These are phyloP conservation scores for Fusarium nurragi DNA, from an alignment of 2,329 filamentous ascomycete species.

Conservation along the genomic window DNA sequence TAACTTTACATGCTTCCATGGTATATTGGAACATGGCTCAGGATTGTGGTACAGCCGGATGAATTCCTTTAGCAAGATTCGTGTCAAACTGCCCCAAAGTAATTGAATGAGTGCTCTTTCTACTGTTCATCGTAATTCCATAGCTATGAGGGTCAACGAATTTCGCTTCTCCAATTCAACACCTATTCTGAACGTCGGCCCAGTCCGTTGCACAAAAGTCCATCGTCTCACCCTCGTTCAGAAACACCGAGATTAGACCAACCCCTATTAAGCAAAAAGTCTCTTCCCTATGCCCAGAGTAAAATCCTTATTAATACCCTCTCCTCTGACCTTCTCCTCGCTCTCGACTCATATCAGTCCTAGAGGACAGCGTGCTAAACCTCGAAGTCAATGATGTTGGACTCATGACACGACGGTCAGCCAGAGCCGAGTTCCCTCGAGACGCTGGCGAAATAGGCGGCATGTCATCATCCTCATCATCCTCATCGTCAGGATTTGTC, in stretches of 20 bases:
- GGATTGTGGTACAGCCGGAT: background rate
- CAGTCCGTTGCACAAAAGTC: slow-evolving; percentile 16
- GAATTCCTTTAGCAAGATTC: background rate
- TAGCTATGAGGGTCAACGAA: background rate
- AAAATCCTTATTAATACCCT: background rate
- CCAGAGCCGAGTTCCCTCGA: background rate
- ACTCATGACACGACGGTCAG: slow-evolving; percentile 1
- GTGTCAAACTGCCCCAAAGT: background rate
- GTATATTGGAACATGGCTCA: background rate
- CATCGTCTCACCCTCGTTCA: slow-evolving; percentile 9
- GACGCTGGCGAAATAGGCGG: slow-evolving; percentile 21
- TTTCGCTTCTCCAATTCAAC: background rate
- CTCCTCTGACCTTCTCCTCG: background rate
- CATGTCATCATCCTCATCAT: background rate
- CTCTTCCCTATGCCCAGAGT: background rate
- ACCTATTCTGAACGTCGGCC: background rate
- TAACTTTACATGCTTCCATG: no score
- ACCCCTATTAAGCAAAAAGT: background rate
- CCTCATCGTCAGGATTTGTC: background rate
- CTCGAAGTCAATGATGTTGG: slow-evolving; percentile 17
- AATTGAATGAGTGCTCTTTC: background rate
- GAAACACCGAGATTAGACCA: slow-evolving; percentile 21
- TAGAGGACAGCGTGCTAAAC: slow-evolving; percentile 19
- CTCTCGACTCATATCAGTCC: background rate
- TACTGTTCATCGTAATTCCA: background rate